phyloP scores from a whole-genome alignment of 2,329 filamentous ascomycete genomes.

The Metarhizium humberi region DNA sequence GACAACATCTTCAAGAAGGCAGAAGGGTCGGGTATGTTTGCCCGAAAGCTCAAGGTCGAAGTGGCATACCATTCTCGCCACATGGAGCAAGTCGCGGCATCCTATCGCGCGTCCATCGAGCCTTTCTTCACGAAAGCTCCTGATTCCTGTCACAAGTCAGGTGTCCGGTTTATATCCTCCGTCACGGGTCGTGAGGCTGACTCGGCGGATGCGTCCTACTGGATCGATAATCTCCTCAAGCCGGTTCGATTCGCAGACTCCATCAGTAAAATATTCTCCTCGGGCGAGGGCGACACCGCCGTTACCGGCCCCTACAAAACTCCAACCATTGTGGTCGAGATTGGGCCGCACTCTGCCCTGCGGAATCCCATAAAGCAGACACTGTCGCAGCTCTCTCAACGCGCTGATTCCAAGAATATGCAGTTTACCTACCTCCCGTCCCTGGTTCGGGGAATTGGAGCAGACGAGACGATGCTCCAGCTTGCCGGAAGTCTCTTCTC shows the following conservation, averaged over 20 bases:
- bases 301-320: neutral
- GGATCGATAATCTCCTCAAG: too few relatives aligned
- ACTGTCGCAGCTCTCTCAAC: too few relatives aligned
- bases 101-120: conserved; percentile 4
- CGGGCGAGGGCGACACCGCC: neutral
- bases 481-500: conserved; percentile 30
- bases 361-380: conserved; percentile 36
- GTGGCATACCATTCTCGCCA: conserved; percentile 16
- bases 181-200: neutral
- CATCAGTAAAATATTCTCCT: conserved; percentile 2
- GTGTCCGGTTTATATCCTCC: conserved; percentile 1
- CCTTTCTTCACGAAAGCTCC: neutral
- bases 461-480: conserved; percentile 9
- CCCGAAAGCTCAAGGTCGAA: conserved; percentile 22
- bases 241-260: conserved; percentile 4
- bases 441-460: conserved; percentile 8
- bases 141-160: too few relatives aligned
- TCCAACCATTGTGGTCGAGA: conserved; percentile 26
- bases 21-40: conserved; percentile 18
- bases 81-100: conserved; percentile 12
- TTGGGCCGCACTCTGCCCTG: conserved; percentile 35
- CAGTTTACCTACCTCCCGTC: conserved; percentile 7
- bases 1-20: conserved; percentile 14
- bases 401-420: too few relatives aligned
- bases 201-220: too few relatives aligned